Percentiles rank a stretch among this genome's conserved stretches.
These are phyloP conservation scores for Neofusicoccum umdonicola DNA, from an alignment of 2,329 filamentous ascomycete genomes.

Conservation along the genomic window DNA sequence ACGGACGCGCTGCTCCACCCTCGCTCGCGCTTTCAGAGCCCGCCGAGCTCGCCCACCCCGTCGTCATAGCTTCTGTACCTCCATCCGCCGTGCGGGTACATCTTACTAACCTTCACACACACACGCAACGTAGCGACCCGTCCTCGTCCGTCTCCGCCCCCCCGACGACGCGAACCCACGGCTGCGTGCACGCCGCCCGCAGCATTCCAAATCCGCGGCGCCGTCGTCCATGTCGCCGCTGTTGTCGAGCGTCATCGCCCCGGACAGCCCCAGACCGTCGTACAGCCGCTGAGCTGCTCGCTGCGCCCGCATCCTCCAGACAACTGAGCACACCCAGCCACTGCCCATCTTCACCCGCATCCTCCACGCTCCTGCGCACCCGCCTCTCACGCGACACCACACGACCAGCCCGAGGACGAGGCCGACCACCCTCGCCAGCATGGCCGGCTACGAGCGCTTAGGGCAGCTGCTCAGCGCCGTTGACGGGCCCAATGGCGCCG, in stretches of 20 bases:
- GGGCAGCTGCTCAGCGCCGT: constrained; percentile 40
- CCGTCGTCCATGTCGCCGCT: constrained; percentile 4
- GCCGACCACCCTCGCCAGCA: constrained; percentile 20
- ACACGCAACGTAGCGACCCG: not conserved
- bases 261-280: constrained; percentile 8
- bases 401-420: not conserved
- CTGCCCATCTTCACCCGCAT: not conserved
- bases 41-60: constrained; percentile 13
- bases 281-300: constrained; percentile 4
- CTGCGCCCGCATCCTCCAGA: not conserved
- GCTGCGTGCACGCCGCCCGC: not conserved
- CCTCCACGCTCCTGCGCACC: not conserved
- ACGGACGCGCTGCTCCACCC: constrained; percentile 1
- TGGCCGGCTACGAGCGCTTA: constrained; percentile 42
- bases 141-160: not conserved
- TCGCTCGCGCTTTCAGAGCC: not conserved
- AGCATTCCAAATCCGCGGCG: not conserved
- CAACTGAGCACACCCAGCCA: not conserved
- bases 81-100: not conserved
- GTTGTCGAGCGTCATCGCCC: constrained; percentile 13
- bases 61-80: constrained; percentile 17
- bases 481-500: constrained; percentile 49
- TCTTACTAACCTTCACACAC: constrained; percentile 8
- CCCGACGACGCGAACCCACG: not conserved
- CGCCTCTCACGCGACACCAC: constrained; percentile 10